Conservation (phyloP, 2,329 filamentous ascomycete species). For the Thermoascus crustaceus region DNA sequence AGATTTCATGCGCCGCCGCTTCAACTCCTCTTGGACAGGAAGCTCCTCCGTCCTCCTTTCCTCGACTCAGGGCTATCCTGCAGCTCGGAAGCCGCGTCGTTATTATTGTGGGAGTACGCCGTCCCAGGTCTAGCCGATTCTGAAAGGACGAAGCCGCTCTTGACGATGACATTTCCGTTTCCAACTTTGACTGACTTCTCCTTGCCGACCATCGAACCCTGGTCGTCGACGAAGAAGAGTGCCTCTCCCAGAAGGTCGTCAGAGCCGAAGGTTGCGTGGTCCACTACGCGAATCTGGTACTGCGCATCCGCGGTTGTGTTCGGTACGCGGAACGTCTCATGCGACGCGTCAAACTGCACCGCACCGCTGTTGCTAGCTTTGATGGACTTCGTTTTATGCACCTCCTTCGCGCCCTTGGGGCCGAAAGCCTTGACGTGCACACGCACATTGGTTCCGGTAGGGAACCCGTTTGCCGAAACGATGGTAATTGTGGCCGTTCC, state of each 20-base stretch:
- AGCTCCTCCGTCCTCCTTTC: slow-evolving; percentile 36
- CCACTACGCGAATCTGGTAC: slow-evolving; percentile 79
- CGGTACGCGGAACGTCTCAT: slow-evolving; percentile 66
- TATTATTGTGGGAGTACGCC: slow-evolving; percentile 23
- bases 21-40: slow-evolving; percentile 40
- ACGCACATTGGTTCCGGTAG: slow-evolving; percentile 68
- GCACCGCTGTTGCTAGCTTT: slow-evolving; percentile 58
- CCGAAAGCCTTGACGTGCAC: slow-evolving; percentile 61
- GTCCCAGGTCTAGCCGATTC: slow-evolving; percentile 36
- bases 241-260: slow-evolving; percentile 79
- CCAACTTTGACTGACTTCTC: slow-evolving; percentile 72
- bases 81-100: slow-evolving; percentile 18
- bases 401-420: slow-evolving; percentile 61
- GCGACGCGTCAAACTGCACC: slow-evolving; percentile 56
- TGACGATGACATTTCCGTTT: slow-evolving; percentile 61
- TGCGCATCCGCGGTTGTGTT: slow-evolving; percentile 69
- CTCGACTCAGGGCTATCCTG: slow-evolving; percentile 34
- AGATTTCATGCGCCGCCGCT: too few relatives aligned
- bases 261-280: slow-evolving; percentile 74
- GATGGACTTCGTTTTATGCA: slow-evolving; percentile 88
- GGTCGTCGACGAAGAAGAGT: slow-evolving; percentile 86
- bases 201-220: slow-evolving; percentile 50
- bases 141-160: slow-evolving; percentile 59
- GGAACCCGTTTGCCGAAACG: slow-evolving; percentile 69
- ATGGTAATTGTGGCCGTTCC: slow-evolving; percentile 77